A percentile compares a stretch with the other conserved stretches of the same genome.
phyloP scores from a whole-genome alignment of 441 rosid species.

The Theobroma grandiflorum region DNA sequence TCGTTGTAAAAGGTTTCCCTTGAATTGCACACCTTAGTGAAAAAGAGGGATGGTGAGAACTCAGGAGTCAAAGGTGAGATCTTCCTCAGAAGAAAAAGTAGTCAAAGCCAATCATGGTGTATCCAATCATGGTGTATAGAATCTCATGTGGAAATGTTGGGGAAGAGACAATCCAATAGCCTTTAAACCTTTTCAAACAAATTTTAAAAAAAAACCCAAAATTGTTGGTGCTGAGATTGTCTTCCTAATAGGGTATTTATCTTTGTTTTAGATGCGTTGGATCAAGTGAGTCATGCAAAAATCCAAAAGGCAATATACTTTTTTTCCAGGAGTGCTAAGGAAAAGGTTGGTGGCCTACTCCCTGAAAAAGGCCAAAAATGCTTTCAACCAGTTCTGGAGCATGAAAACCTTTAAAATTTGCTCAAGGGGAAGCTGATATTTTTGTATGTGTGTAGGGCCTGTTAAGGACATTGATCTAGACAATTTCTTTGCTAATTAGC shows the following conservation, averaged over 20 bases:
- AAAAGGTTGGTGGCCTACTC: slow-evolving; percentile 50
- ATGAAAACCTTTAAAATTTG: slow-evolving; percentile 17
- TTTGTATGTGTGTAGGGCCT: slow-evolving; percentile 23
- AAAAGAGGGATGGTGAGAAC: slow-evolving; percentile 29
- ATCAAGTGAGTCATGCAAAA: slow-evolving; percentile 52
- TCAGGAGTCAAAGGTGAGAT: slow-evolving; percentile 55
- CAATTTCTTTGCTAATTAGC: background rate
- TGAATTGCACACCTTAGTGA: slow-evolving; percentile 41
- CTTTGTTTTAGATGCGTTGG: slow-evolving; percentile 49
- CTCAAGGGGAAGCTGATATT: slow-evolving; percentile 15
- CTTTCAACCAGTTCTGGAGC: slow-evolving; percentile 38
- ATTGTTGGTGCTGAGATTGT: slow-evolving; percentile 20
- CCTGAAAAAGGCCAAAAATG: slow-evolving; percentile 42
- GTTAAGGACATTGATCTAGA: background rate
- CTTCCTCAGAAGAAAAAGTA: slow-evolving; percentile 54
- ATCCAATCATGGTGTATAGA: slow-evolving; percentile 65
- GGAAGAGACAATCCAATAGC: slow-evolving; percentile 50
- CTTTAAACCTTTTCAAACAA: slow-evolving; percentile 22
- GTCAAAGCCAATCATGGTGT: slow-evolving; percentile 85
- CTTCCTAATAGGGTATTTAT: slow-evolving; percentile 38
- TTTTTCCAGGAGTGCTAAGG: slow-evolving; percentile 29
- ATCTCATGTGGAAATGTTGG: slow-evolving; percentile 78
- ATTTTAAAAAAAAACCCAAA: slow-evolving; percentile 13
- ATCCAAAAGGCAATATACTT: slow-evolving; percentile 40
- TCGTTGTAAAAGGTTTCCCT: slow-evolving; percentile 29